Evolutionary conservation across 257 asterid genomes (phyloP), one percentile per base, ranked within the genome.

Genomic region (Verbascum thapsus): DNA sequence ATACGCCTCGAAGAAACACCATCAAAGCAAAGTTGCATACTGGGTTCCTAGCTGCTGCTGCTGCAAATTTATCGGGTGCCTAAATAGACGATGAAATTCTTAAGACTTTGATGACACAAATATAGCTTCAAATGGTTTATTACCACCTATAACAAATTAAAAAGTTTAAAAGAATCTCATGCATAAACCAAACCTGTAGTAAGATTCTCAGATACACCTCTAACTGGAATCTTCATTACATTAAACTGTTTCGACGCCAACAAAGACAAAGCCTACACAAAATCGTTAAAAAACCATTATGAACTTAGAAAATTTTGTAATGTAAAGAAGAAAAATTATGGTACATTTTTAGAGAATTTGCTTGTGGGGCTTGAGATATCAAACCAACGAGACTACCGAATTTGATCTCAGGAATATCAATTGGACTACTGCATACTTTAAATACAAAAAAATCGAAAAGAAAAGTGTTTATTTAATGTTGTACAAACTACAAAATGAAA

Each of bases 31-130:
- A 45, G 76, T 80, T 85, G 81, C 87, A 80, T 41, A 80, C 85
- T 15, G 92, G 88, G 53, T 82, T 82, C 67, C 87, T 82, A 10
- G 85, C 76, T 48, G 79, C 84, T 20, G 92, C 92, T 3, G 83
- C 87, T 12, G 66, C 78, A 72, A 82, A 85, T 56, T 65, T 80
- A 12, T 82, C 79, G 3, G 92, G 88, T 32, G 85, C 92, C 92
- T 85, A 77, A 37, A 66, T 32, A 43, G 48, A 34, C 4, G 16
- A 57, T 39, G 13, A 53, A n/a, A n/a, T n/a, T n/a, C n/a, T n/a
- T n/a, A n/a, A n/a, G 72, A 67, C 66, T 69, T 66, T 67, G 88
- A 81, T 43, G 90, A 84, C 10, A 82, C 88, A 39, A 67, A 81
- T 57, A 84, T 84, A 39, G 88, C 83, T 75, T 84, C 91, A 77